Evolutionary conservation across 208 protist species (phyloP), one percentile per base, ranked within the genome.

Genomic region (Crithidia fasciculata): DNA sequence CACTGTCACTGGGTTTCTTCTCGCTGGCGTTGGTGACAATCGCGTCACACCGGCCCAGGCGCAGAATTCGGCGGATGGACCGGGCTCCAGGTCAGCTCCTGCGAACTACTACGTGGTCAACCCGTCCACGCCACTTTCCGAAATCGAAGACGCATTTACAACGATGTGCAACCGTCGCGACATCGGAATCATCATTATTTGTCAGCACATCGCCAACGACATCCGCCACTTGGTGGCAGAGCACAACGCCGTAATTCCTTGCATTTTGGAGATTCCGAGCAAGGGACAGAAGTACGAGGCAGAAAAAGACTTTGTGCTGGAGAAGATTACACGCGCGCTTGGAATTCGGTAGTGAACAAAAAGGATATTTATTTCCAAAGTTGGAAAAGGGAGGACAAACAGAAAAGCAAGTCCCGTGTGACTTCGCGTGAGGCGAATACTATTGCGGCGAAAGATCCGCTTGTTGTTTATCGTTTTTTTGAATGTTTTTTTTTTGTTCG

Each of bases 211-310:
- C 64, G 98, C 98, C 10, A 95, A 98, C 65, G 94, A 98, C 56
- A 99, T 99, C 73, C 89, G 98, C 19, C 86, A 97, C 70, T 72
- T 98, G 19, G 81, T 99, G n/a, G 92, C 98, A 60, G 83, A 95
- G 50, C 94, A 99, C 73, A 87, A 82, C 36, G 72, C 85, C 43
- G 81, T 94, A 8, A 91, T 99, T 62, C 98, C 98, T 18, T 96
- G 97, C 37, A 88, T 99, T 53, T 83, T 99, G 58, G 97, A 99
- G 71, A 98, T 99, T 45, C 98, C 98, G 12, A 97, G 92, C 78
- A 99, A 98, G 76, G 95, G 98, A n/a, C 78, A 92, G 64, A 92
- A 97, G 39, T 99, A 99, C 72, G 97, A 99, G 72, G 86, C 91
- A 55, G 87, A 91, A n/a, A 98, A 99, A 75, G 98, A 99, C 72